These are phyloP conservation scores for Filobasidium wieringae DNA, from an alignment of 768 basidiomycete genomes.

Conservation along the genomic window DNA sequence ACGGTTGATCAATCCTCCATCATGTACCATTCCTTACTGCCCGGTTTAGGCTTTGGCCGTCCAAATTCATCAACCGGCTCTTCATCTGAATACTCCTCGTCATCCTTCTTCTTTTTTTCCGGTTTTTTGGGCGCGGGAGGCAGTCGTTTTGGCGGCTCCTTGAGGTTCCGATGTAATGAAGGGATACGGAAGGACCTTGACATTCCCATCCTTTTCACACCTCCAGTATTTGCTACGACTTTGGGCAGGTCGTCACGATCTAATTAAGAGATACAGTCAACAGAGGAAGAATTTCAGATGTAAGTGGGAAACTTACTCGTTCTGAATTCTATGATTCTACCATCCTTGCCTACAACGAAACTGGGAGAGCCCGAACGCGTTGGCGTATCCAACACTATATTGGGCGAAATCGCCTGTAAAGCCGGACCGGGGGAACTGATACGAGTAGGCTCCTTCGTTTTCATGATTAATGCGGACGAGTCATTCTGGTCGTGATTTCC, in stretches of 20 bases:
- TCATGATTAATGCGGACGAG: too few relatives aligned
- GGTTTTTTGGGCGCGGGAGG: constrained; percentile 12
- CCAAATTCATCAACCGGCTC: constrained; percentile 14
- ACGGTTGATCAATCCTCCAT: constrained; percentile 12
- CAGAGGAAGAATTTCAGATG: background rate
- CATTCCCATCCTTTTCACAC: constrained; percentile 15
- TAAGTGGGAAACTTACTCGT: background rate
- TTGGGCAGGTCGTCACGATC: constrained; percentile 13
- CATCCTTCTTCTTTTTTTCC: constrained; percentile 12
- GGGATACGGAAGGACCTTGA: constrained; percentile 10
- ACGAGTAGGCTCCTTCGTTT: too few relatives aligned
- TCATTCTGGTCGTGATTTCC: too few relatives aligned
- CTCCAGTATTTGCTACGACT: constrained; percentile 13
- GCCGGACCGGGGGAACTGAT: too few relatives aligned
- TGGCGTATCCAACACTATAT: too few relatives aligned
- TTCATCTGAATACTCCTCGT: constrained; percentile 13
- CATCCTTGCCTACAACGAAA: constrained; percentile 15
- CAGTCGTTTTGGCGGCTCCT: constrained; percentile 11
- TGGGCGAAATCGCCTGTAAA: too few relatives aligned
- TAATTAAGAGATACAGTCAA: background rate
- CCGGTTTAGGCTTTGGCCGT: constrained; percentile 10
- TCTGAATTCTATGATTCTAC: constrained; percentile 11
- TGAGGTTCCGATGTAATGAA: constrained; percentile 13
- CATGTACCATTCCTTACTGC: constrained; percentile 16
- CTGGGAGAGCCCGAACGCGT: too few relatives aligned